phyloP scores from a whole-genome alignment of 106 monocot genomes.

The Allium fistulosum region DNA sequence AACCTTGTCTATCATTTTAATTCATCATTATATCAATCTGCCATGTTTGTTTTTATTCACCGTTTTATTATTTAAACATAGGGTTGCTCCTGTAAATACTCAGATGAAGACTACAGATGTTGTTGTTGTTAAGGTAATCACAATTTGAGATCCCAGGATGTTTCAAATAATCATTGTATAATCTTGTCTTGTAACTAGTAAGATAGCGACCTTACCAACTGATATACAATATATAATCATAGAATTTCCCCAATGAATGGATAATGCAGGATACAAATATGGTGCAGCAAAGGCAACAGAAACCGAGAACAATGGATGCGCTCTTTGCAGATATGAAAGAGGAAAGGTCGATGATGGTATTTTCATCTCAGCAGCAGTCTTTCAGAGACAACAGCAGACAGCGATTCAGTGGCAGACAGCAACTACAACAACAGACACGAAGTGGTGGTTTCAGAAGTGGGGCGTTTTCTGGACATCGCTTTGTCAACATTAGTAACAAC shows the following conservation, averaged over 20 bases:
- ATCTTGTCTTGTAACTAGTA: not conserved
- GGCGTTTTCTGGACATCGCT: not conserved
- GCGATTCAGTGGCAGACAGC: not conserved
- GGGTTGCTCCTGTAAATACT: not conserved
- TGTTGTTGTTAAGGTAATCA: conserved; percentile 14
- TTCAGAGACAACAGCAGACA: not conserved
- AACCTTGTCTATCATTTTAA: too few species aligned
- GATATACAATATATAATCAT: not conserved
- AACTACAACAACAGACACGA: conserved; percentile 1
- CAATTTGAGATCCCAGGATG: not conserved
- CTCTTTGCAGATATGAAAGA: conserved; percentile 41
- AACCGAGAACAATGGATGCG: conserved; percentile 63
- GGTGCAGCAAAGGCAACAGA: conserved; percentile 37
- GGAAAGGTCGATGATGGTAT: conserved; percentile 36
- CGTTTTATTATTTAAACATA: too few species aligned
- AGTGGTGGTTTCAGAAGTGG: not conserved
- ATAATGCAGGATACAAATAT: not conserved
- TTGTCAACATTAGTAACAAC: not conserved
- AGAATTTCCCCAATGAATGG: not conserved
- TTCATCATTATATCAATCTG: too few species aligned
- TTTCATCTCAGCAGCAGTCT: conserved; percentile 17
- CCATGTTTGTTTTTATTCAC: too few species aligned
- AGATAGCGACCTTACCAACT: not conserved
- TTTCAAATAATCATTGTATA: not conserved
- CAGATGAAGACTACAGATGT: conserved; percentile 17